Percentiles rank a stretch among this genome's conserved stretches.
Evolutionary conservation across 2,329 filamentous ascomycete genomes (phyloP).

Genomic region (Lecanoromycetidae sp.): DNA sequence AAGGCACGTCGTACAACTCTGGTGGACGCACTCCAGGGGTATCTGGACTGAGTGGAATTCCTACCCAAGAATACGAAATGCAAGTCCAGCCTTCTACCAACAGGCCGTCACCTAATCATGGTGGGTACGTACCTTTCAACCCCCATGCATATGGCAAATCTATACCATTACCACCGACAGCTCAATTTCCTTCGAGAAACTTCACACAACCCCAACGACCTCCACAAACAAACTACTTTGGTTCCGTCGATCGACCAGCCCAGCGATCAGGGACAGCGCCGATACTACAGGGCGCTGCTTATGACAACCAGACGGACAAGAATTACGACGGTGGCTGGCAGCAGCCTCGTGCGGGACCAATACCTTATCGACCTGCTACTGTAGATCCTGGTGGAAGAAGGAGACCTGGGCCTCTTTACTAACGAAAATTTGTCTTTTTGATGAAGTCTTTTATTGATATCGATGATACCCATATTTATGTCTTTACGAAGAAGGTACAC

Average conservation of each 20-base stretch:
- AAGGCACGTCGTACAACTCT: neutral
- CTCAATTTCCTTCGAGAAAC: neutral
- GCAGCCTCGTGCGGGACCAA: neutral
- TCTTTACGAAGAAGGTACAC: no score
- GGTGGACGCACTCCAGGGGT: slow-evolving; percentile 7
- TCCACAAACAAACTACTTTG: slow-evolving; percentile 12
- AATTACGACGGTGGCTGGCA: slow-evolving; percentile 5
- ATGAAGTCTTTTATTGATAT: no score
- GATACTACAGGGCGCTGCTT: slow-evolving; percentile 4
- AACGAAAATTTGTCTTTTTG: neutral
- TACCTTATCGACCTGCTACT: slow-evolving; percentile 11
- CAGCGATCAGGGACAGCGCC: slow-evolving; percentile 17
- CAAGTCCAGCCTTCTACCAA: slow-evolving; percentile 7
- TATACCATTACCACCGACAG: neutral
- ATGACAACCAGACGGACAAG: neutral
- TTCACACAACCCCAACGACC: neutral
- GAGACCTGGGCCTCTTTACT: slow-evolving; percentile 3
- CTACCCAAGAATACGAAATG: slow-evolving; percentile 17
- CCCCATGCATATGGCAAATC: slow-evolving; percentile 1
- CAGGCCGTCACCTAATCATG: neutral
- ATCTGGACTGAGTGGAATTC: slow-evolving; percentile 1
- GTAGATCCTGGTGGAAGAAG: slow-evolving; percentile 4
- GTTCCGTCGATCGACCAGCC: neutral
- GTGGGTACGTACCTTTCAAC: slow-evolving; percentile 15
- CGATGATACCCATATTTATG: neutral